phyloP scores from a whole-genome alignment of 768 basidiomycete species.

The Suillus occidentalis region DNA sequence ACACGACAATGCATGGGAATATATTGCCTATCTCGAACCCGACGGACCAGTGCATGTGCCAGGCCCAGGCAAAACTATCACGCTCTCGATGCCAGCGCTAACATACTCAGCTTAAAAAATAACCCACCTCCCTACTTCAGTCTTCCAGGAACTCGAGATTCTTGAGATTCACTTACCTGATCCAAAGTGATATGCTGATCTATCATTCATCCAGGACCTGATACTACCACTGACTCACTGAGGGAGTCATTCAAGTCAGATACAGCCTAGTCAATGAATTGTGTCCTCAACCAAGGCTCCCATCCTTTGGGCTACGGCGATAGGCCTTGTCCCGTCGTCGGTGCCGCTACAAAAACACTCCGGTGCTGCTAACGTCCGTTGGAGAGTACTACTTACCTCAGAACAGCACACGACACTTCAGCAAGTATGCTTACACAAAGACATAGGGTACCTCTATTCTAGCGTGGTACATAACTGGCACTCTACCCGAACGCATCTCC shows the following conservation, averaged over 20 bases:
- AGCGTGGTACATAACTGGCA: not conserved
- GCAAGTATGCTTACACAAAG: not conserved
- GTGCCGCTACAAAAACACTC: not conserved
- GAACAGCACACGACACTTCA: not conserved
- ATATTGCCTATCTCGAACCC: not conserved
- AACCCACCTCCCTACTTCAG: not conserved
- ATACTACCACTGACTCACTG: no score
- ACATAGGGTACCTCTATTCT: not conserved
- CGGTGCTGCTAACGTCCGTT: no score
- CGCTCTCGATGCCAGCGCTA: not conserved
- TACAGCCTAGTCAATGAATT: not conserved
- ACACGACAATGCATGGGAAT: constrained; percentile 4
- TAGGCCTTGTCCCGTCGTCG: not conserved
- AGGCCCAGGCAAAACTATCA: not conserved
- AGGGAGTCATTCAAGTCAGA: not conserved
- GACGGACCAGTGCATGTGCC: not conserved
- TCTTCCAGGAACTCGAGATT: not conserved
- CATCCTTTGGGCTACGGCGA: not conserved
- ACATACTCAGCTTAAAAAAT: not conserved
- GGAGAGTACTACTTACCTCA: not conserved
- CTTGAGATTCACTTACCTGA: not conserved
- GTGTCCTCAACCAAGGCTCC: not conserved
- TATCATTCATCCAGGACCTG: not conserved
- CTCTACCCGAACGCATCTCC: no score
- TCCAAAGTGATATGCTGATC: not conserved